Conservation (phyloP, 305 asterid species). For the Vinca major region DNA sequence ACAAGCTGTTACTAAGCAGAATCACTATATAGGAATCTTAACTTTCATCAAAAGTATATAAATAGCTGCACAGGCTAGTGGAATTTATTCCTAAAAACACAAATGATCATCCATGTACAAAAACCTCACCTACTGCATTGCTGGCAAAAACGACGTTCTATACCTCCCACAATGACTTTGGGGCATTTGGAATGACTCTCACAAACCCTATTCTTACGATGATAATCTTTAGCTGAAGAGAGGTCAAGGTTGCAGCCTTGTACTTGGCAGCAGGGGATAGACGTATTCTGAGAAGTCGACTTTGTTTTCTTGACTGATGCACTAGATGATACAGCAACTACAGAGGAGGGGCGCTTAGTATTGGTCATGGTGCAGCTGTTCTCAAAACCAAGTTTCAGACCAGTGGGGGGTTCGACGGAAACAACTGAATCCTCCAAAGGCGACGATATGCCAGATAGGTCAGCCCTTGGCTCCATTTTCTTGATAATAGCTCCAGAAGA, state of each 20-base stretch:
- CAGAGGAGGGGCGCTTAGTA: conserved; percentile 35
- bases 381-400: conserved; percentile 77
- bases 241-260: conserved; percentile 78
- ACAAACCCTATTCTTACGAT: conserved; percentile 73
- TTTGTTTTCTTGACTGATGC: conserved; percentile 39
- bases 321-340: conserved; percentile 32
- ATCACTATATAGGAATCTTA: not conserved
- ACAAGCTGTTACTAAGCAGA: conserved; percentile 1
- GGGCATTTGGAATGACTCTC: conserved; percentile 65
- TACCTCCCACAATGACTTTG: conserved; percentile 52
- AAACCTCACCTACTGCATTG: conserved; percentile 75
- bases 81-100: not conserved
- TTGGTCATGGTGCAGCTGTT: conserved; percentile 32
- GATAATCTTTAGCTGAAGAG: conserved; percentile 71
- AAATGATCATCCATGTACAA: not conserved
- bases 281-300: conserved; percentile 29
- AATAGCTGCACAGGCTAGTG: not conserved
- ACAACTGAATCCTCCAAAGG: conserved; percentile 43
- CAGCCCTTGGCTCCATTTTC: conserved; percentile 30
- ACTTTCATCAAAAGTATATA: not conserved
- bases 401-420: conserved; percentile 53
- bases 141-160: conserved; percentile 77
- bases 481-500: conserved; percentile 28
- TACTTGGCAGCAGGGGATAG: conserved; percentile 50
- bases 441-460: conserved; percentile 35